phyloP scores from a whole-genome alignment of 495 filamentous ascomycete species.

The Podospora pseudocomata region DNA sequence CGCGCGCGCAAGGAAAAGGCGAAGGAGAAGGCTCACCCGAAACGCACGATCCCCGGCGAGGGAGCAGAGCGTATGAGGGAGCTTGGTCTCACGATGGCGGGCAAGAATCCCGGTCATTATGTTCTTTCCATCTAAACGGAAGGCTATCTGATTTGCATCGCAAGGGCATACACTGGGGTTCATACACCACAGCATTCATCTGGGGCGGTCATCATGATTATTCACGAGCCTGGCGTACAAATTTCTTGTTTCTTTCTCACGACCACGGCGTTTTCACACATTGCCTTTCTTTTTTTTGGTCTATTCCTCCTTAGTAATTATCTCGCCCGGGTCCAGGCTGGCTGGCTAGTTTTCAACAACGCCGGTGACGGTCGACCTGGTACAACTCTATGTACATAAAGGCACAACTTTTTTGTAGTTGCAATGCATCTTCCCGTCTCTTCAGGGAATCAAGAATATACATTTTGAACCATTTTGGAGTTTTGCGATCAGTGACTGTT shows the following conservation, averaged over 20 bases:
- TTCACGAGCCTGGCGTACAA: slow-evolving; percentile 24
- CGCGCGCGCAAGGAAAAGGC: slow-evolving; percentile 48
- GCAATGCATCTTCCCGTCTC: slow-evolving; percentile 13
- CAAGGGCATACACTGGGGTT: slow-evolving; percentile 14
- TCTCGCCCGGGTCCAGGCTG: neutral
- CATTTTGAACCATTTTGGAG: neutral
- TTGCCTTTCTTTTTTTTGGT: slow-evolving; percentile 3
- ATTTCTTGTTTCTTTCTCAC: slow-evolving; percentile 12
- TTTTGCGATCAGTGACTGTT: neutral
- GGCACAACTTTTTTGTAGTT: slow-evolving; percentile 5
- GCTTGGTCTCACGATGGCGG: slow-evolving; percentile 81
- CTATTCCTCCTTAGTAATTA: slow-evolving; percentile 13
- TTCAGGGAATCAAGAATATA: slow-evolving; percentile 9
- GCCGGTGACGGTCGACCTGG: neutral
- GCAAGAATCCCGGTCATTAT: slow-evolving; percentile 69
- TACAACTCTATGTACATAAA: neutral
- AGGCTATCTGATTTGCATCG: slow-evolving; percentile 32
- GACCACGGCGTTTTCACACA: slow-evolving; percentile 16
- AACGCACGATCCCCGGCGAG: slow-evolving; percentile 66
- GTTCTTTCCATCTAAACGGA: slow-evolving; percentile 68
- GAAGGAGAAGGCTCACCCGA: slow-evolving; percentile 30
- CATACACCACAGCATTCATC: slow-evolving; percentile 15
- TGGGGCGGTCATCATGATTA: slow-evolving; percentile 32
- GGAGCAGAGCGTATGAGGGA: slow-evolving; percentile 93
- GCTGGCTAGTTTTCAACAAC: neutral